Conservation (phyloP, 2,329 filamentous ascomycete species). For the Chrysosporium queenslandicum region DNA sequence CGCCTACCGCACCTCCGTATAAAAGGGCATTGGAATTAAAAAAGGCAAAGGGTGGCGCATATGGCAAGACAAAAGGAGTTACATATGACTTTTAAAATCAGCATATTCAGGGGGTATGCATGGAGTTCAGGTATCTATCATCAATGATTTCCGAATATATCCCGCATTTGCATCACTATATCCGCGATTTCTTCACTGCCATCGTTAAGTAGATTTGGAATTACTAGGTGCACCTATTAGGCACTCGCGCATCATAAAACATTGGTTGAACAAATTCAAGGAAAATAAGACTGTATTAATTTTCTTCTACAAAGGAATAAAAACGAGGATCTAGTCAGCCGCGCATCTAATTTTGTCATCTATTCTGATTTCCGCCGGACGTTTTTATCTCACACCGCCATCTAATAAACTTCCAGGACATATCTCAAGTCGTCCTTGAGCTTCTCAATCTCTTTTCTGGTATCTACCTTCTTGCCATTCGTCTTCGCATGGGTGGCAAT, state of each 20-base stretch:
- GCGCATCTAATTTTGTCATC: background rate
- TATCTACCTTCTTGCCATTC: constrained; percentile 65
- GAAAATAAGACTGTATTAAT: too few species aligned
- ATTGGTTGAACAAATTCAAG: background rate
- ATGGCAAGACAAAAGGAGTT: constrained; percentile 55
- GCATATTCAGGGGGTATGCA: background rate
- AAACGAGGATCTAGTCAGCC: too few species aligned
- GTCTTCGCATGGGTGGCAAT: constrained; percentile 64
- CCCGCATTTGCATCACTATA: too few species aligned
- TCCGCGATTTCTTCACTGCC: too few species aligned
- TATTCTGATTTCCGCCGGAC: background rate
- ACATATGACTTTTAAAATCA: constrained; percentile 13
- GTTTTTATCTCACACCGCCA: background rate
- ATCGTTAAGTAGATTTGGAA: too few species aligned
- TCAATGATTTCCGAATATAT: too few species aligned
- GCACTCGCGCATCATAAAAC: too few species aligned
- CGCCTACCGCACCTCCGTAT: constrained; percentile 91
- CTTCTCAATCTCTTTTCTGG: constrained; percentile 86
- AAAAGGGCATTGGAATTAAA: constrained; percentile 80
- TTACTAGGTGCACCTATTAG: too few species aligned
- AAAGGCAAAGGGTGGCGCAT: constrained; percentile 63
- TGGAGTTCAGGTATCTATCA: background rate
- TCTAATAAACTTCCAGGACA: constrained; percentile 90
- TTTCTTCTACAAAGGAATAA: too few species aligned
- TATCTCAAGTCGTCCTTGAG: constrained; percentile 92